Evolutionary conservation across 129 eudicot species (phyloP), one percentile per base, ranked within the genome.

Genomic region (Oenanthe sinensis): DNA sequence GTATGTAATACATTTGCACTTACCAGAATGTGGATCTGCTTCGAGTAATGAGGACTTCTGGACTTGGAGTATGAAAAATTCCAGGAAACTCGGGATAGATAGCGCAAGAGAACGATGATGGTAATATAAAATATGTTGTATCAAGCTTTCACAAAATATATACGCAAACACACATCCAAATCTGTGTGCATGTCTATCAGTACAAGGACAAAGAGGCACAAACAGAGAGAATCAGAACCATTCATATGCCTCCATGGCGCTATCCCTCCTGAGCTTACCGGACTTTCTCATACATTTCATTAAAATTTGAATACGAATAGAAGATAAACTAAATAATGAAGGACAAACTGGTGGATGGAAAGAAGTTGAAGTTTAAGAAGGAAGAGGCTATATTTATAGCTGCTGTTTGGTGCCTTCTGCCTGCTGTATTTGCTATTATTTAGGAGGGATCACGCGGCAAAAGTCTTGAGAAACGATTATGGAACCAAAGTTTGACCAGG

Each of bases 191-290:
- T 33, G 40, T 28, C 19, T 65, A 6, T 65, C 0, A 24, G 71
- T 62, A 26, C 19, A 62, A 24, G 71, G 5, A 65, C 8, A 65
- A 16, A 65, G 16, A 67, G 8, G 72, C 72, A 67, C 22, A 67
- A 30, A 67, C 72, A 67, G 42, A 33, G 72, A 67, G 72, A 28
- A 43, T 67, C 8, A 30, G 42, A 67, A 67, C 30, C 72, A 28
- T 67, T 28, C 72, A 30, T 62, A 26, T 67, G 42, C 30, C 72
- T 67, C 39, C 72, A 33, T 67, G 72, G 72, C 72, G 72, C 72
- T 67, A 67, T 67, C 72, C 72, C 72, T 67, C 72, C 72, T 67
- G 72, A 67, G 72, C 72, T 67, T 67, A 67, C 39, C 72, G 3
- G 72, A 67, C 42, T 26, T 30, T 67, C 22, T 30, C 72, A 33